A percentile compares a stretch with the other conserved stretches of the same genome.
Evolutionary conservation across 768 basidiomycete genomes (phyloP).

Genomic region (Sarcomyxa edulis): DNA sequence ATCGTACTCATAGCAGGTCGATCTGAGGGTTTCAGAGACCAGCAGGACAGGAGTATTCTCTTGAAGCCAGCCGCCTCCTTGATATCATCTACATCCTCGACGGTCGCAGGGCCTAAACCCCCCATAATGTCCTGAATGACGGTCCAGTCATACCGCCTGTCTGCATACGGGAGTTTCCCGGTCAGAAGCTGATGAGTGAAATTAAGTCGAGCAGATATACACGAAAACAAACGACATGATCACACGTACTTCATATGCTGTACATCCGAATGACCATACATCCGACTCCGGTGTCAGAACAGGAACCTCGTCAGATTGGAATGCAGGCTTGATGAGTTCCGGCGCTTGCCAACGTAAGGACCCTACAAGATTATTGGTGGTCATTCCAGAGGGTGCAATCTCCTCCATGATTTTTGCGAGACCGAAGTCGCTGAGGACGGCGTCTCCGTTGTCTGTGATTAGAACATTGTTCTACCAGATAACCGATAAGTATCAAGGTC

Average conservation of each 20-base stretch:
- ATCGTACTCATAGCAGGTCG: constrained; percentile 14
- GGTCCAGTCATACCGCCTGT: constrained; percentile 16
- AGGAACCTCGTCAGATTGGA: constrained; percentile 1
- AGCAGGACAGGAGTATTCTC: constrained; percentile 13
- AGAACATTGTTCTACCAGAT: constrained; percentile 31
- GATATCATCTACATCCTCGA: constrained; percentile 8
- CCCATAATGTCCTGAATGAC: constrained; percentile 19
- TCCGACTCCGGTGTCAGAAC: constrained; percentile 18
- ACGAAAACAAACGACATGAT: neutral
- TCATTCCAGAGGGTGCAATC: constrained; percentile 16
- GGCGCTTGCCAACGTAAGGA: constrained; percentile 25
- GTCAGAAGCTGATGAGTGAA: constrained; percentile 16
- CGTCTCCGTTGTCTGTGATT: constrained; percentile 23
- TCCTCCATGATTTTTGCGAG: constrained; percentile 25
- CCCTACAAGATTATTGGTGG: constrained; percentile 15
- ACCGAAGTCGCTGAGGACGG: constrained; percentile 27
- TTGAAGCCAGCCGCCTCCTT: neutral
- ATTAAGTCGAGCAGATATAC: neutral
- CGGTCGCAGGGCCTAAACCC: constrained; percentile 11
- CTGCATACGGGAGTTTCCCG: constrained; percentile 19
- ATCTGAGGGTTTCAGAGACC: constrained; percentile 10
- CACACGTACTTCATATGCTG: constrained; percentile 21
- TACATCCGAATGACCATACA: constrained; percentile 26
- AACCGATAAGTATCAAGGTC: too few species aligned
- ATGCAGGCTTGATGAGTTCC: constrained; percentile 17